Evolutionary conservation across 805 yeast species (phyloP).

Genomic region (Tetrapisispora nanseiensis): DNA sequence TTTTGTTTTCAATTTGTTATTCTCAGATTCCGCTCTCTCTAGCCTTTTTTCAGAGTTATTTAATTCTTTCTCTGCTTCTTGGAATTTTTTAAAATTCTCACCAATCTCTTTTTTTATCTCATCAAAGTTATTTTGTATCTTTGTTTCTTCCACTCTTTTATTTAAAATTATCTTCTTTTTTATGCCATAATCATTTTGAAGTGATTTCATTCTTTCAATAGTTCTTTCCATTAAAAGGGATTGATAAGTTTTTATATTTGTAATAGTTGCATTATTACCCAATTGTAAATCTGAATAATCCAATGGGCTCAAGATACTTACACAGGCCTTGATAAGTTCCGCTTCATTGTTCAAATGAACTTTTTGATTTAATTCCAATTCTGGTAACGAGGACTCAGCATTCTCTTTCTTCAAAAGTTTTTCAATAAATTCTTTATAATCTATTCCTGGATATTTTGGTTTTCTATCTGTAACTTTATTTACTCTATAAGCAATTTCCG

Average conservation of each 20-base stretch:
- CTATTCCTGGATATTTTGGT: background rate
- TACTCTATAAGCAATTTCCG: background rate
- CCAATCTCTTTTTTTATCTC: conserved; percentile 34
- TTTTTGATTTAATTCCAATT: background rate
- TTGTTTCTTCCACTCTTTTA: conserved; percentile 32
- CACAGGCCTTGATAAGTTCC: background rate
- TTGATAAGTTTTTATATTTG: conserved; percentile 30
- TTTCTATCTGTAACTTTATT: background rate
- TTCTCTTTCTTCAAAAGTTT: background rate
- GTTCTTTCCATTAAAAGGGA: conserved; percentile 31
- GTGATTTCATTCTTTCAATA: conserved; percentile 25
- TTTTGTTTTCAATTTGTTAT: conserved; percentile 9
- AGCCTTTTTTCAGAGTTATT: conserved; percentile 21
- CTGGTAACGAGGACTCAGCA: background rate
- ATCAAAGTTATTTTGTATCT: conserved; percentile 34
- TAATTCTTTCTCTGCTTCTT: conserved; percentile 15
- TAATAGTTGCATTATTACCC: background rate
- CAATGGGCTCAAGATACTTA: conserved; percentile 7
- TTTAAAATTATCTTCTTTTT: conserved; percentile 16
- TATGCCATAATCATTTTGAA: conserved; percentile 19
- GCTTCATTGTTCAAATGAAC: background rate
- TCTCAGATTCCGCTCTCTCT: conserved; percentile 15
- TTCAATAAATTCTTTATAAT: conserved; percentile 1
- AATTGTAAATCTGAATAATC: conserved; percentile 7
- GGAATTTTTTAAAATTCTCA: conserved; percentile 30